phyloP scores from a whole-genome alignment of 2,329 filamentous ascomycete species.

The Trichophyton simii region DNA sequence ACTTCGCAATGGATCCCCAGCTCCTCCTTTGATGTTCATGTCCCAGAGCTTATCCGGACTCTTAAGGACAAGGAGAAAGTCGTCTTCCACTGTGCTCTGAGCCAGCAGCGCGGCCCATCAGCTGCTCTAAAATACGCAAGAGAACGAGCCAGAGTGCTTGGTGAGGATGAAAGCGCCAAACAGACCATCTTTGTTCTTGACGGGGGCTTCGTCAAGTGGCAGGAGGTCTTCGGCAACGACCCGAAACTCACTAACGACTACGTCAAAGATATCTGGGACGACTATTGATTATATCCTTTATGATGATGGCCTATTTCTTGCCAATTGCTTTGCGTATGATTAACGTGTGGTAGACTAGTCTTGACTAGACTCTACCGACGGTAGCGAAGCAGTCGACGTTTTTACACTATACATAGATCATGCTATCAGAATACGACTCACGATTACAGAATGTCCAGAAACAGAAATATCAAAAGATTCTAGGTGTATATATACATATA shows the following conservation, averaged over 20 bases:
- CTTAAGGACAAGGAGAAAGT: conserved; percentile 68
- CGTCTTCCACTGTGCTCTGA: conserved; percentile 87
- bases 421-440: not conserved
- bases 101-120: conserved; percentile 76
- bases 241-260: conserved; percentile 71
- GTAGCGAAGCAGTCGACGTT: not conserved
- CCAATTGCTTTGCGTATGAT: not conserved
- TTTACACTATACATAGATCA: not conserved
- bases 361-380: not conserved
- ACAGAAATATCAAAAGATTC: not conserved
- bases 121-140: conserved; percentile 63
- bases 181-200: conserved; percentile 76
- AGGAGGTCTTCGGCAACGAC: conserved; percentile 67
- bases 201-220: conserved; percentile 77
- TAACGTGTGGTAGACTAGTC: not conserved
- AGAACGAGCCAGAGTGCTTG: conserved; percentile 47
- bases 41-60: conserved; percentile 70
- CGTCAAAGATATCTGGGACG: conserved; percentile 70
- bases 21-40: conserved; percentile 56
- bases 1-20: conserved; percentile 65
- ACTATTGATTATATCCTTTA: conserved; percentile 23
- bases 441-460: not conserved
- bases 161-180: conserved; percentile 28
- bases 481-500: not conserved
- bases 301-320: no score